Evolutionary conservation across 148 eudicot species (phyloP).

Genomic region (Spergularia bocconei): DNA sequence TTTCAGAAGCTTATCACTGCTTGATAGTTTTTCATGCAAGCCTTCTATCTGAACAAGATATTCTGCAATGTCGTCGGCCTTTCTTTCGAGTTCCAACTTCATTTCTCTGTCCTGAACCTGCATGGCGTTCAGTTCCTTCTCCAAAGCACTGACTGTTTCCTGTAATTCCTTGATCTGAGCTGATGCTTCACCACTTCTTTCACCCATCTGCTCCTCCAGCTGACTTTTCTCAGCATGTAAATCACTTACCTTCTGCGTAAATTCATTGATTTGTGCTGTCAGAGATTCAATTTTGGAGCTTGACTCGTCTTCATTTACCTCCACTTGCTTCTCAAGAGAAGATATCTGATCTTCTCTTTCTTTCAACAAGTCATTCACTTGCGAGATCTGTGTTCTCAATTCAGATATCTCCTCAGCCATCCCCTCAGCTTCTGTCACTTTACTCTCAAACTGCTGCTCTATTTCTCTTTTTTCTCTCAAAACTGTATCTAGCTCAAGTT

Average conservation of each 20-base stretch:
- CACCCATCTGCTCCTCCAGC: slow-evolving; percentile 43
- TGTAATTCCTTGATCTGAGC: slow-evolving; percentile 40
- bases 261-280: slow-evolving; percentile 31
- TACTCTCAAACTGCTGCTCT: slow-evolving; percentile 35
- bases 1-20: slow-evolving; percentile 38
- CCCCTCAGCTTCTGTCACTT: slow-evolving; percentile 25
- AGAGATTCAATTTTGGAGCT: slow-evolving; percentile 40
- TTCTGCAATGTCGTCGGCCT: slow-evolving; percentile 47
- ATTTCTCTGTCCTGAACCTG: slow-evolving; percentile 44
- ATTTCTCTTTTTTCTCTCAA: slow-evolving; percentile 37
- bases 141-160: slow-evolving; percentile 44
- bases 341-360: slow-evolving; percentile 51
- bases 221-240: slow-evolving; percentile 39
- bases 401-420: slow-evolving; percentile 29
- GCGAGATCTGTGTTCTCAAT: slow-evolving; percentile 26
- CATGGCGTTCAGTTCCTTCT: slow-evolving; percentile 44
- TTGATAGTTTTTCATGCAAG: slow-evolving; percentile 41
- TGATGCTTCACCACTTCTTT: slow-evolving; percentile 38
- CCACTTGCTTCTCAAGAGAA: slow-evolving; percentile 36
- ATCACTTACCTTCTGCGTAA: slow-evolving; percentile 38
- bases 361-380: slow-evolving; percentile 27
- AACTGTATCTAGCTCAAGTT: slow-evolving; percentile 42
- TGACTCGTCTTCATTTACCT: slow-evolving; percentile 39
- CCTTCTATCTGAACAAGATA: slow-evolving; percentile 45
- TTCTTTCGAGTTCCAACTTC: slow-evolving; percentile 50